phyloP scores from a whole-genome alignment of 139 green algal genomes.

The Eudorina sp. region DNA sequence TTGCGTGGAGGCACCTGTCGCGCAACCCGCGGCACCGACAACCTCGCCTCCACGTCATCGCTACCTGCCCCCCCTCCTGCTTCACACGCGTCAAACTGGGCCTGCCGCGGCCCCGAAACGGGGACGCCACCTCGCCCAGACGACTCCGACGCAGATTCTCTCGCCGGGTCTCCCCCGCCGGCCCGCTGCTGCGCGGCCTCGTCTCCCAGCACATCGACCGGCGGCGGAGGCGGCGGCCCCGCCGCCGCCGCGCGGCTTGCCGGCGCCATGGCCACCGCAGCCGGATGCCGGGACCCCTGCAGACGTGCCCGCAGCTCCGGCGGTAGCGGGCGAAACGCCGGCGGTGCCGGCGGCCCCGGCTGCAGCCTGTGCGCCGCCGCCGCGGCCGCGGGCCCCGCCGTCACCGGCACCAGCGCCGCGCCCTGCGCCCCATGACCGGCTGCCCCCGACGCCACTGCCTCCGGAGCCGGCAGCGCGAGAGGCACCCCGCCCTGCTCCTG shows the following conservation, averaged over 20 bases:
- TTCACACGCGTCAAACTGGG: no score
- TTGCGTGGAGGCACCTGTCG: no score
- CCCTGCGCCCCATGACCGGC: no score
- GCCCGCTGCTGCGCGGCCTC: no score
- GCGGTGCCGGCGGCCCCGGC: neutral
- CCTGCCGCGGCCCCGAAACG: no score
- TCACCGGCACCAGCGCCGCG: neutral
- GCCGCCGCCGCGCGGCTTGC: neutral
- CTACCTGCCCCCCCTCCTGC: no score
- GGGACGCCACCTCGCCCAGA: no score
- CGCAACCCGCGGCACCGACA: neutral
- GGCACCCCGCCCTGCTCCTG: neutral
- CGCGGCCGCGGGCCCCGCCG: neutral
- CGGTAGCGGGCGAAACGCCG: conserved; percentile 16
- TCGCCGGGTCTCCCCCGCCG: no score
- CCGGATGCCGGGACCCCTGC: neutral
- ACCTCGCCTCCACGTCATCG: neutral
- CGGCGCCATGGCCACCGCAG: neutral
- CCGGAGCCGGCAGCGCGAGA: no score
- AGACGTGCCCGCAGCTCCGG: conserved; percentile 7
- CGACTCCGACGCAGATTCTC: no score
- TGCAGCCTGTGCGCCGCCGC: neutral
- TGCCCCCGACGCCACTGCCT: no score
- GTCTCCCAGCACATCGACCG: no score
- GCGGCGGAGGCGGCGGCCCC: neutral